phyloP scores from a whole-genome alignment of 352 stramenopile genomes.

The Blastocystis hominis region DNA sequence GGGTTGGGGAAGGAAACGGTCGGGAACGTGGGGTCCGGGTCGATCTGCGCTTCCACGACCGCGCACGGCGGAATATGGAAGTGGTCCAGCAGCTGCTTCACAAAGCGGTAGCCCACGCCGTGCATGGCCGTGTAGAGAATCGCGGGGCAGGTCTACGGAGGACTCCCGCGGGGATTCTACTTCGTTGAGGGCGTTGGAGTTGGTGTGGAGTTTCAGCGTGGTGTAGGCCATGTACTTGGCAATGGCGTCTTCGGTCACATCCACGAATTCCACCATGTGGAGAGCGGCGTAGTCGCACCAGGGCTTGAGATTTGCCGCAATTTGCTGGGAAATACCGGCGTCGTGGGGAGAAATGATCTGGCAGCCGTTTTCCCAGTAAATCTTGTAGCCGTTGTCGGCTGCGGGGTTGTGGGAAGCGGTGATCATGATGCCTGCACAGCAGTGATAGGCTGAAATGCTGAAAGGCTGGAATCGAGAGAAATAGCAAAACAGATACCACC shows the following conservation, averaged over 20 bases:
- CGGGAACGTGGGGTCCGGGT: constrained; percentile 86
- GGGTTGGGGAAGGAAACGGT: constrained; percentile 91
- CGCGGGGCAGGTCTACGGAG: neutral
- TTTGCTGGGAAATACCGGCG: constrained; percentile 76
- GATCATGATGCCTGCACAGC: constrained; percentile 76
- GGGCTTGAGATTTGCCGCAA: constrained; percentile 77
- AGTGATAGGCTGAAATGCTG: constrained; percentile 63
- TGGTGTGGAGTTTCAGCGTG: neutral
- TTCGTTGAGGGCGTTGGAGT: neutral
- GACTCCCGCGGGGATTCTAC: neutral
- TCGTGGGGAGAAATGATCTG: constrained; percentile 94
- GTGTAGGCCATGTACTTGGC: constrained; percentile 46
- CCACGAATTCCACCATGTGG: neutral
- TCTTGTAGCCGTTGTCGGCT: constrained; percentile 92
- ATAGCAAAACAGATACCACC: constrained; percentile 38
- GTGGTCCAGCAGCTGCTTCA: constrained; percentile 74
- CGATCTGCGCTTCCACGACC: constrained; percentile 73
- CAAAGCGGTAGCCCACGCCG: constrained; percentile 84
- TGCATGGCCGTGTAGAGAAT: constrained; percentile 94
- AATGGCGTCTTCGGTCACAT: constrained; percentile 43
- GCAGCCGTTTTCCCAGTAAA: constrained; percentile 83
- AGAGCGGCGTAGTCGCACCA: constrained; percentile 67
- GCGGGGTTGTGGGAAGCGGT: constrained; percentile 96
- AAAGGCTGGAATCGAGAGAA: constrained; percentile 64
- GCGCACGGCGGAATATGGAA: constrained; percentile 72